Evolutionary conservation across 805 yeast species (phyloP).

Genomic region (Teunomyces funiuensis): DNA sequence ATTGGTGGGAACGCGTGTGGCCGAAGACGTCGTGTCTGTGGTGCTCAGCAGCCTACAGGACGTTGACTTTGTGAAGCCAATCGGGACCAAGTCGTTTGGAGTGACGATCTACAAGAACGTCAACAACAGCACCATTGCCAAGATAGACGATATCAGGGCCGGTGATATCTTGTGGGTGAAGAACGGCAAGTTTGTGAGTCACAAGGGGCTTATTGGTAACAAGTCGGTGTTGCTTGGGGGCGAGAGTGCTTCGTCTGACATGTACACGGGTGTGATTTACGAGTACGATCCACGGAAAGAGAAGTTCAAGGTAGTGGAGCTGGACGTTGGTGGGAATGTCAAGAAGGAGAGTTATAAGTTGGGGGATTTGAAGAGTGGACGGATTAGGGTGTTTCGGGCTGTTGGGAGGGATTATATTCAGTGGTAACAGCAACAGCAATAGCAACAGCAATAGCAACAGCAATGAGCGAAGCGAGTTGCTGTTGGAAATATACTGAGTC

Average conservation of each 20-base stretch:
- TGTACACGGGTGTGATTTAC: slow-evolving; percentile 55
- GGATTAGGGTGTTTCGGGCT: slow-evolving; percentile 73
- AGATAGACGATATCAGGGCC: slow-evolving; percentile 62
- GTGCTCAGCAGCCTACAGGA: slow-evolving; percentile 20
- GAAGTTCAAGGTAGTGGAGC: slow-evolving; percentile 68
- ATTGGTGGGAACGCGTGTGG: slow-evolving; percentile 34
- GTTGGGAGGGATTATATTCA: slow-evolving; percentile 72
- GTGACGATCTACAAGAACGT: slow-evolving; percentile 60
- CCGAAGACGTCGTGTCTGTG: slow-evolving; percentile 25
- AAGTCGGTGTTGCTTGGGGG: slow-evolving; percentile 55
- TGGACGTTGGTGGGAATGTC: slow-evolving; percentile 49
- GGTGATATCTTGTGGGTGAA: slow-evolving; percentile 84
- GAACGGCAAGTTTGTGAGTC: slow-evolving; percentile 71
- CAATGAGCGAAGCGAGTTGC: no score
- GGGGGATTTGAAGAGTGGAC: slow-evolving; percentile 75
- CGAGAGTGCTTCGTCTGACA: slow-evolving; percentile 31
- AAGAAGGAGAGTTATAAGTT: slow-evolving; percentile 64
- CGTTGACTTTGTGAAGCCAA: slow-evolving; percentile 45
- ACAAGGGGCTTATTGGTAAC: slow-evolving; percentile 46
- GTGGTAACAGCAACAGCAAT: slow-evolving; percentile 62
- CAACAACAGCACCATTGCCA: slow-evolving; percentile 41
- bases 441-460: no score
- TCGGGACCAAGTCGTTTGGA: slow-evolving; percentile 73
- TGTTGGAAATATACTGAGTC: no score
- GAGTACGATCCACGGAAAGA: slow-evolving; percentile 75